Percentiles rank a stretch among this genome's conserved stretches.
Evolutionary conservation across 192 early-diverging fungal species (phyloP).

Genomic region (Coemansia pectinata): DNA sequence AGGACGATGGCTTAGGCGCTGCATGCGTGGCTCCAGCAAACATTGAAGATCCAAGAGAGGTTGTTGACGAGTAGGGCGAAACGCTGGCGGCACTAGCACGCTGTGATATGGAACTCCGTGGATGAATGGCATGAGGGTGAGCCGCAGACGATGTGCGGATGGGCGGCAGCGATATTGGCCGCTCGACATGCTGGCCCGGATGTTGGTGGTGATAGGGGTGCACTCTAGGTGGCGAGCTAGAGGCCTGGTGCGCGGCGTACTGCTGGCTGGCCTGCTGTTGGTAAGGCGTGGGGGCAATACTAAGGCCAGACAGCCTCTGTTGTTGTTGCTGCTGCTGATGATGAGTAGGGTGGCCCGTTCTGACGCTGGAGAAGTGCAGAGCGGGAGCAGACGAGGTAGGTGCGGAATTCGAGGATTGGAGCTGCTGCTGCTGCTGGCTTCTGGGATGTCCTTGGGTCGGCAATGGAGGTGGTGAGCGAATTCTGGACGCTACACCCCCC

Average conservation of each 20-base stretch:
- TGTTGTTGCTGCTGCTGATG: conserved; percentile 19
- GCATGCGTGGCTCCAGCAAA: conserved; percentile 20
- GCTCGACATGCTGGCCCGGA: conserved; percentile 10
- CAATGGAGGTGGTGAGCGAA: conserved; percentile 16
- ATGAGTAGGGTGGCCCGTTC: conserved; percentile 7
- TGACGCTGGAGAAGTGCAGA: conserved; percentile 8
- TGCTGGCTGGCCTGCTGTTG: conserved; percentile 12
- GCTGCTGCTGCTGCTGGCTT: conserved; percentile 14
- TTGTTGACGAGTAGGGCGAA: conserved; percentile 14
- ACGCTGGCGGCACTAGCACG: not conserved
- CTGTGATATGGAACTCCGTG: not conserved
- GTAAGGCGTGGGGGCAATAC: not conserved
- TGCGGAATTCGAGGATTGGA: conserved; percentile 17
- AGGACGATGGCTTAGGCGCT: conserved; percentile 22
- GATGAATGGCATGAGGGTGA: not conserved
- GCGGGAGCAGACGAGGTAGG: conserved; percentile 23
- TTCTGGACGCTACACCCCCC: conserved; percentile 10
- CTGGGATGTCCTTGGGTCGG: conserved; percentile 4
- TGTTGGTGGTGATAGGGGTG: conserved; percentile 4
- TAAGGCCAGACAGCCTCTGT: conserved; percentile 8
- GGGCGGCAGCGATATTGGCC: conserved; percentile 18
- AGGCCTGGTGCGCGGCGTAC: conserved; percentile 9
- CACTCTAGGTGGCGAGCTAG: conserved; percentile 20
- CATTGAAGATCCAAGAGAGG: conserved; percentile 19
- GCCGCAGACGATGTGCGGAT: conserved; percentile 14